A percentile compares a stretch with the other conserved stretches of the same genome.
These are phyloP conservation scores for Gigaspora rosea DNA, from an alignment of 192 early-diverging fungal genomes.

Conservation along the genomic window DNA sequence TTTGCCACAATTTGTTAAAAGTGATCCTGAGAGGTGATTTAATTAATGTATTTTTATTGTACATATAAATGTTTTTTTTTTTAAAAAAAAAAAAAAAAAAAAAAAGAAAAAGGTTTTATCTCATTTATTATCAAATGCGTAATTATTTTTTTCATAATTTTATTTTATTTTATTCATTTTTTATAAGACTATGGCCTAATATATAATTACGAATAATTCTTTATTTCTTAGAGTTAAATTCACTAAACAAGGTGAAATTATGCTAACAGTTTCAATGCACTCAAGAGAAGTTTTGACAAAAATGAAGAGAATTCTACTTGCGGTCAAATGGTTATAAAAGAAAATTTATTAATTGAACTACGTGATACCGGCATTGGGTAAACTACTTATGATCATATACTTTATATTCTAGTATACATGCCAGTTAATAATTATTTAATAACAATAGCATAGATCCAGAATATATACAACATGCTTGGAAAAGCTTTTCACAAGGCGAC, in stretches of 20 bases:
- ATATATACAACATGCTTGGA: slow-evolving; percentile 61
- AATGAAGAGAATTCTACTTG: no score
- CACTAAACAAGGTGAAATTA: slow-evolving; percentile 44
- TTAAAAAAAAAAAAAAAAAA: no score
- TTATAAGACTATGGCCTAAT: no score
- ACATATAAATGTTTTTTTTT: slow-evolving; percentile 22
- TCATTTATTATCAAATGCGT: no score
- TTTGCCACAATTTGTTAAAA: no score
- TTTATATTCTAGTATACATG: neutral
- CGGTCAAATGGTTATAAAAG: no score
- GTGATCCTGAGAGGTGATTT: slow-evolving; percentile 15
- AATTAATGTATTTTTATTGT: neutral
- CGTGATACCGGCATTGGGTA: slow-evolving; percentile 30
- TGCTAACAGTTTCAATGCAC: slow-evolving; percentile 22
- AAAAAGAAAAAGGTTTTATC: no score
- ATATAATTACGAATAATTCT: no score
- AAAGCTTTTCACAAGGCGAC: slow-evolving; percentile 72
- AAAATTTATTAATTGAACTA: no score
- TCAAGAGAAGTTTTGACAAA: no score
- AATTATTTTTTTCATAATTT: neutral
- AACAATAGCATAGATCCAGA: slow-evolving; percentile 49
- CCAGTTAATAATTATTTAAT: slow-evolving; percentile 35
- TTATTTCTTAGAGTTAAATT: slow-evolving; percentile 43
- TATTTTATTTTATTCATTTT: neutral
- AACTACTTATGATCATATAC: neutral